Evolutionary conservation across 106 monocot species (phyloP), one percentile per base, ranked within the genome.

Genomic region (Posidonia australis): DNA sequence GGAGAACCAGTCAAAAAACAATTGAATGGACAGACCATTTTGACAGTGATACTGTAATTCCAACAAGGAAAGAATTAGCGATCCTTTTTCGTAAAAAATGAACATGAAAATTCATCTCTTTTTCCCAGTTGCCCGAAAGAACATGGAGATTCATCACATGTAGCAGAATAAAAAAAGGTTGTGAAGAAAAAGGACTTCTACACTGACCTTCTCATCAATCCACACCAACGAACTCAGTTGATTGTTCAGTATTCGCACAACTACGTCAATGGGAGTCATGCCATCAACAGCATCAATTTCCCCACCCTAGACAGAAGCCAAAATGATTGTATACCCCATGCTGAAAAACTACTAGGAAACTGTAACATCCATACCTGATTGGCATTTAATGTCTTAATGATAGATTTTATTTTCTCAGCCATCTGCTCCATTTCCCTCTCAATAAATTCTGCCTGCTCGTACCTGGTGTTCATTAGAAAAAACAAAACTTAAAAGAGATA

Each of bases 191-290:
- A 25, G 23, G 32, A 24, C 16, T 19, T 57, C 55, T 14, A 41
- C 31, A 14, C 79, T 62, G 2, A 94, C 90, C 94, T 90, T 94
- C 64, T 94, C 94, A 70, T 94, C 90, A 59, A 90, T 86, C 86
- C 89, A 94, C 84, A 94, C 55, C 48, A 94, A 66, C 7, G 94
- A 86, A 70, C 86, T 86, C 22, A 94, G 82, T 67, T 94, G 94
- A 79, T 94, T 90, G 63, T 94, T 85, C 18, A 94, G 77, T 77
- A 90, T 84, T 25, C 82, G 86, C 23, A 84, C 90, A 86, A 77
- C 90, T 28, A 80, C 79, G 76, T 94, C 94, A 74, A 94, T 80
- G 14, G 90, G 86, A 69, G 86, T 76, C 82, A 90, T 80, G 26
- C 68, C 65, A 74, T 90, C 89, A 65, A 63, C 65, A 54, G 67